phyloP scores from a whole-genome alignment of 345 rosid species.

The Heritiera fomes region DNA sequence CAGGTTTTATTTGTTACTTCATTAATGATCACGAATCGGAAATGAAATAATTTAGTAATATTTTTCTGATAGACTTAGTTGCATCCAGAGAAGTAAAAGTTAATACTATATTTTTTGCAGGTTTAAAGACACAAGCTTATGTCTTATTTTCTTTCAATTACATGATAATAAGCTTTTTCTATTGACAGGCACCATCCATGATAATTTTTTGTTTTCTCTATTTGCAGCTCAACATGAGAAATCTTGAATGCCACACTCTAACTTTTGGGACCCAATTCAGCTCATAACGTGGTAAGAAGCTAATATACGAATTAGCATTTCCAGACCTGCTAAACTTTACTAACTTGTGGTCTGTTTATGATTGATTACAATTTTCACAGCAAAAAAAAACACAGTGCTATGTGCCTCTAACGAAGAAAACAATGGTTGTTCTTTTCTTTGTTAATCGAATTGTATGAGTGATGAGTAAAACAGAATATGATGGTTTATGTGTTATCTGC shows the following conservation, averaged over 20 bases:
- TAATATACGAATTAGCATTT: background rate
- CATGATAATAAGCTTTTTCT: background rate
- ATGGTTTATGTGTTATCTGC: background rate
- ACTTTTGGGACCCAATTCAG: slow-evolving; percentile 58
- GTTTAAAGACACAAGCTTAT: background rate
- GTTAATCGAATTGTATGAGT: background rate
- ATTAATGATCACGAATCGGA: background rate
- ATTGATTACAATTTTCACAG: background rate
- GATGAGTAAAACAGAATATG: background rate
- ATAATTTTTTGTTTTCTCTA: background rate
- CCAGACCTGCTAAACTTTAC: background rate
- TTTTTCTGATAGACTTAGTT: background rate
- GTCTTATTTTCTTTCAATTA: background rate
- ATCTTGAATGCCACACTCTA: slow-evolving; percentile 79
- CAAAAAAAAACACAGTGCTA: background rate
- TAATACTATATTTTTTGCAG: background rate
- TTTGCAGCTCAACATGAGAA: slow-evolving; percentile 72
- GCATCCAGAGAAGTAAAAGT: background rate
- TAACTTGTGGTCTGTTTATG: slow-evolving; percentile 2
- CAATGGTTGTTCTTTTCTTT: background rate
- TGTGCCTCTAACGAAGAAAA: background rate
- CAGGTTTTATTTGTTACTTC: slow-evolving; percentile 1
- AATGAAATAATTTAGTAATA: background rate
- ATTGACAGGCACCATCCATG: background rate
- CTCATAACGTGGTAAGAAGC: slow-evolving; percentile 26